These are phyloP conservation scores for Tetracentron sinense DNA, from an alignment of 164 flowering plant species.

Conservation along the genomic window DNA sequence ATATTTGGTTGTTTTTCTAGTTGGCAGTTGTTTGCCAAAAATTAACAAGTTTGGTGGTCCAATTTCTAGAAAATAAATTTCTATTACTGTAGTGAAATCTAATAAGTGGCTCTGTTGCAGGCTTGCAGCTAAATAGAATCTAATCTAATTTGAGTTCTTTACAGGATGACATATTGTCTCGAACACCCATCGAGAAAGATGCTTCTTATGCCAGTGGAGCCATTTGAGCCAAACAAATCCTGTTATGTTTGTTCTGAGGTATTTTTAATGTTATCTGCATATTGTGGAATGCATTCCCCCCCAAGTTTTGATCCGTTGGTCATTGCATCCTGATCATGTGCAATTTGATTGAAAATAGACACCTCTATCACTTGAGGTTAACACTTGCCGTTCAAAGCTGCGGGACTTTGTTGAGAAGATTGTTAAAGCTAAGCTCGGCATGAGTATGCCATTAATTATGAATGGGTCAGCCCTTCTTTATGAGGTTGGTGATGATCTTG, in stretches of 20 bases:
- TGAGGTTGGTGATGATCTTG: slow-evolving; percentile 97
- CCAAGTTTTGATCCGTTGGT: not conserved
- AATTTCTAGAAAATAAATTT: too few species aligned
- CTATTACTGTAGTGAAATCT: too few species aligned
- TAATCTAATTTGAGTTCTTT: slow-evolving; percentile 9
- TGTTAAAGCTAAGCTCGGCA: slow-evolving; percentile 87
- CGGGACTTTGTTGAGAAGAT: slow-evolving; percentile 87
- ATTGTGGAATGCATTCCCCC: not conserved
- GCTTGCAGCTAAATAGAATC: not conserved
- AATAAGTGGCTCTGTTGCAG: too few species aligned
- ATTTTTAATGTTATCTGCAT: slow-evolving; percentile 3
- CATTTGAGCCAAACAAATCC: slow-evolving; percentile 85
- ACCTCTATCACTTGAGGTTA: slow-evolving; percentile 75
- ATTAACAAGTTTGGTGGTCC: too few species aligned
- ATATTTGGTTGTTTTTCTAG: too few species aligned
- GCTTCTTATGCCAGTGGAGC: slow-evolving; percentile 96
- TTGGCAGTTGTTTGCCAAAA: too few species aligned
- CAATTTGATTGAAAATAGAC: slow-evolving; percentile 46
- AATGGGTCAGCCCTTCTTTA: slow-evolving; percentile 78
- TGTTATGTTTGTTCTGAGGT: slow-evolving; percentile 98
- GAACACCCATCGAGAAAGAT: slow-evolving; percentile 71
- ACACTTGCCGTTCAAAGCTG: slow-evolving; percentile 65
- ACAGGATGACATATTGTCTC: slow-evolving; percentile 85
- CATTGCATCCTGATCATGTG: slow-evolving; percentile 11
- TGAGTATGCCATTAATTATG: slow-evolving; percentile 80